phyloP scores from a whole-genome alignment of 2,329 filamentous ascomycete genomes.

The Nectriaceae sp. region DNA sequence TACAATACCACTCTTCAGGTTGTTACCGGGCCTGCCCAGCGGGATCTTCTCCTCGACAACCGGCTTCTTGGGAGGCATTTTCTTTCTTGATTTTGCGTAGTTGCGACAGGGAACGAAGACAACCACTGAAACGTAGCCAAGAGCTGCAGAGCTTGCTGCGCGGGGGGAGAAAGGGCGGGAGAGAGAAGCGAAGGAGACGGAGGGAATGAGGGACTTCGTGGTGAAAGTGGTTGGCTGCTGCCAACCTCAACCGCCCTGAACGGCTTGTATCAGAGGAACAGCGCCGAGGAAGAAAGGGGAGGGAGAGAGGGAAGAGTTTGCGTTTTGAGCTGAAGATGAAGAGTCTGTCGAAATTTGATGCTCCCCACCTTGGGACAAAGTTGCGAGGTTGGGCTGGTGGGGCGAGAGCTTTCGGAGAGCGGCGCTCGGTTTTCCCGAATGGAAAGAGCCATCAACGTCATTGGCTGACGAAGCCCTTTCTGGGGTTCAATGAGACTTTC shows the following conservation, averaged over 20 bases:
- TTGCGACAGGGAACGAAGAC: conserved; percentile 51
- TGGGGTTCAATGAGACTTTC: neutral
- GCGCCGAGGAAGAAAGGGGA: conserved; percentile 19
- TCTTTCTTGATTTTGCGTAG: conserved; percentile 66
- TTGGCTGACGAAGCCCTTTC: conserved; percentile 19
- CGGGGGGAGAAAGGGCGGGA: conserved; percentile 47
- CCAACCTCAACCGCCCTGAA: conserved; percentile 41
- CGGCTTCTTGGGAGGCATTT: conserved; percentile 95
- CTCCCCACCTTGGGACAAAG: conserved; percentile 26
- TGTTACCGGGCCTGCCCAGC: conserved; percentile 95
- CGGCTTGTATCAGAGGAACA: conserved; percentile 29
- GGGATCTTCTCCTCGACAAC: conserved; percentile 94
- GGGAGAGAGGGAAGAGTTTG: conserved; percentile 9
- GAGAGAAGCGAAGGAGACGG: conserved; percentile 56
- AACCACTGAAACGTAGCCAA: conserved; percentile 49
- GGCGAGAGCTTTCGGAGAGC: conserved; percentile 13
- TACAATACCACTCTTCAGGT: conserved; percentile 98
- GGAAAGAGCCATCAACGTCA: conserved; percentile 18
- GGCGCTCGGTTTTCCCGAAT: conserved; percentile 19
- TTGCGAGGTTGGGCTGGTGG: conserved; percentile 27
- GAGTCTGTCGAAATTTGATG: conserved; percentile 33
- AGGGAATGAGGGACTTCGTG: conserved; percentile 44
- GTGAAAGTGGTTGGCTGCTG: conserved; percentile 41
- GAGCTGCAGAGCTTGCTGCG: conserved; percentile 70
- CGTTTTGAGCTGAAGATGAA: conserved; percentile 24